Evolutionary conservation across 257 asterid genomes (phyloP).

Genomic region (Petunia secreta): DNA sequence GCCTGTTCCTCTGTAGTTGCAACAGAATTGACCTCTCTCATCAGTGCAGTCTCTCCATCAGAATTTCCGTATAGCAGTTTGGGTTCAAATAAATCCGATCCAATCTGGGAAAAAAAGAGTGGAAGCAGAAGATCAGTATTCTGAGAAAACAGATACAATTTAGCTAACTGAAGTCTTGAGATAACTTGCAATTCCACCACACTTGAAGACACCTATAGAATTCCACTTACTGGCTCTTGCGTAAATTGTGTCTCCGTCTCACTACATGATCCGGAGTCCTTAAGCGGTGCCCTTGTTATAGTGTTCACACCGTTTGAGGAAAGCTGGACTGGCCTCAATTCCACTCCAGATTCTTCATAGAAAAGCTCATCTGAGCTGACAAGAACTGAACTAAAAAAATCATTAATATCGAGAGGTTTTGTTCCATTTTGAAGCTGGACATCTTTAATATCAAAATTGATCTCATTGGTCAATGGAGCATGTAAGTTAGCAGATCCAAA

Average conservation of each 20-base stretch:
- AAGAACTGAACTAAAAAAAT: slow-evolving; percentile 63
- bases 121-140: background rate
- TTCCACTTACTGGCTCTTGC: slow-evolving; percentile 53
- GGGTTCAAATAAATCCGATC: slow-evolving; percentile 15
- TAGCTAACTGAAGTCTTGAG: background rate
- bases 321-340: background rate
- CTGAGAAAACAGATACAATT: background rate
- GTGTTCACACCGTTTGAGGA: slow-evolving; percentile 2
- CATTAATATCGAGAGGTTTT: slow-evolving; percentile 44
- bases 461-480: slow-evolving; percentile 36
- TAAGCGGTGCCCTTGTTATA: slow-evolving; percentile 13
- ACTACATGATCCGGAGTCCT: slow-evolving; percentile 41
- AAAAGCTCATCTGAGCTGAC: slow-evolving; percentile 55
- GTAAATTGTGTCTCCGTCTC: slow-evolving; percentile 65
- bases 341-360: slow-evolving; percentile 29
- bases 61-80: slow-evolving; percentile 38
- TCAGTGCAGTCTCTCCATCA: slow-evolving; percentile 51
- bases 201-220: slow-evolving; percentile 18
- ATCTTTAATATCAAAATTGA: slow-evolving; percentile 32
- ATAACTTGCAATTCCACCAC: background rate
- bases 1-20: slow-evolving; percentile 29
- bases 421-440: slow-evolving; percentile 56
- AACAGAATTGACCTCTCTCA: slow-evolving; percentile 36
- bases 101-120: slow-evolving; percentile 37
- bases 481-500: slow-evolving; percentile 50